These are phyloP conservation scores for Nakataea oryzae DNA, from an alignment of 2,329 filamentous ascomycete genomes.

Conservation along the genomic window DNA sequence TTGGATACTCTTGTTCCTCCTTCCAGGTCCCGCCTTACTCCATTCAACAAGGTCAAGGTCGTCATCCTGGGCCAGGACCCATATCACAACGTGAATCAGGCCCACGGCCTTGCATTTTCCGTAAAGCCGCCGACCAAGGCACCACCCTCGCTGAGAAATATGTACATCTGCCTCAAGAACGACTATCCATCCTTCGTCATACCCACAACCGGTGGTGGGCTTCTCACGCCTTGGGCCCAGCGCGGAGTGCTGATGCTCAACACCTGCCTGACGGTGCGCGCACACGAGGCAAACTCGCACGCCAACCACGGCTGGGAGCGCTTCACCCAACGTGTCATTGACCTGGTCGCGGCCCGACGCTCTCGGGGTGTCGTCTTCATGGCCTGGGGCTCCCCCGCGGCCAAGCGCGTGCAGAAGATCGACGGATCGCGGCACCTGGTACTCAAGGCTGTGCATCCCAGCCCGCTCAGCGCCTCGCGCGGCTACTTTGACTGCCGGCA, in stretches of 20 bases:
- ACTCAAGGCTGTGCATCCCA: constrained; percentile 80
- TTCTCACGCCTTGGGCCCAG: constrained; percentile 89
- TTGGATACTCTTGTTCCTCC: not conserved
- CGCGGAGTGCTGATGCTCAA: constrained; percentile 89
- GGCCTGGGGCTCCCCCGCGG: constrained; percentile 84
- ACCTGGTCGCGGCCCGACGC: constrained; percentile 69
- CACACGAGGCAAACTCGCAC: constrained; percentile 80
- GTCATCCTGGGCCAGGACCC: constrained; percentile 95
- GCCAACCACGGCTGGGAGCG: constrained; percentile 82
- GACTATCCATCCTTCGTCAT: constrained; percentile 74
- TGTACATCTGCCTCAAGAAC: constrained; percentile 78
- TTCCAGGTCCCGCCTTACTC: constrained; percentile 81
- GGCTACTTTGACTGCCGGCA: constrained; percentile 81
- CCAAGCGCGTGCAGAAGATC: constrained; percentile 65
- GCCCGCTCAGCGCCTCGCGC: constrained; percentile 72
- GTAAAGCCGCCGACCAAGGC: constrained; percentile 81
- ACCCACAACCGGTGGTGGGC: constrained; percentile 68
- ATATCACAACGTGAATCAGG: constrained; percentile 92
- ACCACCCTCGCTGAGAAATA: constrained; percentile 85
- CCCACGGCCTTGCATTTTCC: constrained; percentile 92
- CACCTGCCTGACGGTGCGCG: constrained; percentile 86
- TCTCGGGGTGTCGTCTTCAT: constrained; percentile 82
- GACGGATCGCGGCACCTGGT: constrained; percentile 69
- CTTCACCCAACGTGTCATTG: constrained; percentile 86
- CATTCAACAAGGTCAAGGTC: constrained; percentile 77